phyloP scores from a whole-genome alignment of 352 stramenopile species.

The Pythium brassicae region DNA sequence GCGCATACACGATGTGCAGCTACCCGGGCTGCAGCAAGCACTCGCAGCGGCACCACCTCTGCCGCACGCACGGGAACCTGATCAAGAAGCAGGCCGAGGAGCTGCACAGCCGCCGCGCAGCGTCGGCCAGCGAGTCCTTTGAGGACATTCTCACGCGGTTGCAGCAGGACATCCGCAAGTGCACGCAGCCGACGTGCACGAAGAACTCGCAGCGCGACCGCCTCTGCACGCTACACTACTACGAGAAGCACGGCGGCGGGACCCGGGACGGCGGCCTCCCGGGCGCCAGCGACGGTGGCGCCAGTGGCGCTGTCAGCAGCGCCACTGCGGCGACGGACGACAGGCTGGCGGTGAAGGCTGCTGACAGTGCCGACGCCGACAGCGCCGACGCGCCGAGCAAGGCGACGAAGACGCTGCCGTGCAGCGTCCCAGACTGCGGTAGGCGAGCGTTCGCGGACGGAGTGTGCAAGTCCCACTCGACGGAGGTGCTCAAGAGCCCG shows the following conservation, averaged over 20 bases:
- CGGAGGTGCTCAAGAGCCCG: not conserved
- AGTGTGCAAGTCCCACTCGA: constrained; percentile 31
- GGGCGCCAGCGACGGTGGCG: not conserved
- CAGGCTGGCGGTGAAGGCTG: not conserved
- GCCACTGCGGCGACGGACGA: not conserved
- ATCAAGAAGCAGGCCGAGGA: constrained; percentile 75
- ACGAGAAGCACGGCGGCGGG: constrained; percentile 39
- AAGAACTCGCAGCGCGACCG: constrained; percentile 87
- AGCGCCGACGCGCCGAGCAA: not conserved
- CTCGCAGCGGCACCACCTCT: constrained; percentile 82
- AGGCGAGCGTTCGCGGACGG: constrained; percentile 11
- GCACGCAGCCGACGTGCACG: constrained; percentile 70
- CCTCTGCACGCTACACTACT: constrained; percentile 80
- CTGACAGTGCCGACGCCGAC: not conserved
- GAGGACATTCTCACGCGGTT: constrained; percentile 66
- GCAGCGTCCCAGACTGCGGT: constrained; percentile 21
- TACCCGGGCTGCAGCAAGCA: constrained; percentile 81
- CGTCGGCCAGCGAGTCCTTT: constrained; percentile 37
- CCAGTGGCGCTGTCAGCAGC: too few relatives aligned
- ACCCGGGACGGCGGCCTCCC: too few relatives aligned
- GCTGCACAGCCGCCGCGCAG: constrained; percentile 26
- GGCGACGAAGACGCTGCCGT: constrained; percentile 3
- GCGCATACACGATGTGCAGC: constrained; percentile 87
- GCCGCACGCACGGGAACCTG: constrained; percentile 80
- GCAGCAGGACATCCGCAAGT: constrained; percentile 76